Conservation (phyloP, 345 rosid species). For the Gossypium rotundifolium region DNA sequence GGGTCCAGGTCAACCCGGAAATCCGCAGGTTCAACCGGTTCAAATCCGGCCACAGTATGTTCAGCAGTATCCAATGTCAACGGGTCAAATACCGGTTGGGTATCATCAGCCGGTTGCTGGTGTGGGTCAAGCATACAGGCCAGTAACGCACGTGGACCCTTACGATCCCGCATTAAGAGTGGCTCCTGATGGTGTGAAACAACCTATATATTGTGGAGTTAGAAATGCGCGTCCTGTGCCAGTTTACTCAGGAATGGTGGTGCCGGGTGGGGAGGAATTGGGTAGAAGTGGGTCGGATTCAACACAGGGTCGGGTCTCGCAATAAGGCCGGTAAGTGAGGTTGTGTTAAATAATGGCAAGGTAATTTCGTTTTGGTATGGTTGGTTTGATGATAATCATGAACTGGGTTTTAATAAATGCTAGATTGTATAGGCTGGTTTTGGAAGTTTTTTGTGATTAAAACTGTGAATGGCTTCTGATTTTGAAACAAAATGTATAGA, state of each 20-base stretch:
- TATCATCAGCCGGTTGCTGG: constrained; percentile 51
- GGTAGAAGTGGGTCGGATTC: constrained; percentile 37
- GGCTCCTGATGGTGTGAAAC: constrained; percentile 46
- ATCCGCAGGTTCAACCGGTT: constrained; percentile 42
- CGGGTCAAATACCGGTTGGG: constrained; percentile 58
- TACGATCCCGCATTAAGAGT: constrained; percentile 25
- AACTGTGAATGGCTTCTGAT: neutral
- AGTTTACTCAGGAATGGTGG: constrained; percentile 51
- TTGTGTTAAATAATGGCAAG: neutral
- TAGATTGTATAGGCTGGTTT: neutral
- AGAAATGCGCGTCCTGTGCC: constrained; percentile 42
- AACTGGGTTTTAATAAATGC: neutral
- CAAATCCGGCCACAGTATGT: constrained; percentile 41
- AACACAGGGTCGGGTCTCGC: constrained; percentile 38
- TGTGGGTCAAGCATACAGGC: constrained; percentile 60
- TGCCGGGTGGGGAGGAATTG: constrained; percentile 54
- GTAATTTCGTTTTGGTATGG: neutral
- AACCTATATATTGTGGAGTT: constrained; percentile 59
- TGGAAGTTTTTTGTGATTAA: neutral
- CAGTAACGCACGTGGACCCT: constrained; percentile 35
- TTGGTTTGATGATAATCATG: neutral
- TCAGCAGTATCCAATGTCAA: constrained; percentile 40
- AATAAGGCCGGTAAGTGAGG: neutral
- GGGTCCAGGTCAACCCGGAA: constrained; percentile 38
- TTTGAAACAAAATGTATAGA: neutral